Base-by-base conservation (phyloP, 257 asterid genomes). In the Jacaranda mimosifolia region DNA sequence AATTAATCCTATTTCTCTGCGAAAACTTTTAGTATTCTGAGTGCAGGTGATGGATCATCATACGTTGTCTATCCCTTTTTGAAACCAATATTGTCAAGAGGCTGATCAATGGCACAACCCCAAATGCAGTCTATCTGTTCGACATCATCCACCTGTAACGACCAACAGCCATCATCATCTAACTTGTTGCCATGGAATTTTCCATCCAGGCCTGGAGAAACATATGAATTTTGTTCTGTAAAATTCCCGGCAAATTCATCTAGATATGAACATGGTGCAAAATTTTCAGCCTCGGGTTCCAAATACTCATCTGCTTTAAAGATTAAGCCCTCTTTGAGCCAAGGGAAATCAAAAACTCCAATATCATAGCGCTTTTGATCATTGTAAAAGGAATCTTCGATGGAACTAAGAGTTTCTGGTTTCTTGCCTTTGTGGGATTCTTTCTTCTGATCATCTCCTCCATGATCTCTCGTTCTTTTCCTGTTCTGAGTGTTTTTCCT, bases 271-370 rank as follows among this genome's bases (percentile, higher is more conserved):
- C 60, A 75, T 65, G 72, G 69, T 1, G 71, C 68, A 43, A 77
- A 82, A 1, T 57, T 60, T n/a, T 78, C 79, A 26, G 32, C 32
- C 0, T 78, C 86, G n/a, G 17, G 68, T 40, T 70, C 80, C 12
- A 84, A 67, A 63, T 58, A 70, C 35, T 77, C 86, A 13, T 78
- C 83, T 19, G 63, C 79, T 68, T 73, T 66, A 40, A 81, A 83
- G 69, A 72, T 19, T 11, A 68, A 64, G 35, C 88, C 84, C 9
- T 87, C 88, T 35, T 85, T 83, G 6, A 85, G 85, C 91, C 91
- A 87, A 1, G 91, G 91, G 35, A 87, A 87, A 77, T 87, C 89
- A 73, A 87, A 87, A 63, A 87, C 83, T 59, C 88, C 91, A 35
- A 43, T 7, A 6, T 82, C 79, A 70, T 39, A 72, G n/a, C 72